Evolutionary conservation across 2,329 filamentous ascomycete genomes (phyloP), one percentile per base, ranked within the genome.

Genomic region (Cryphonectria carpinicola): DNA sequence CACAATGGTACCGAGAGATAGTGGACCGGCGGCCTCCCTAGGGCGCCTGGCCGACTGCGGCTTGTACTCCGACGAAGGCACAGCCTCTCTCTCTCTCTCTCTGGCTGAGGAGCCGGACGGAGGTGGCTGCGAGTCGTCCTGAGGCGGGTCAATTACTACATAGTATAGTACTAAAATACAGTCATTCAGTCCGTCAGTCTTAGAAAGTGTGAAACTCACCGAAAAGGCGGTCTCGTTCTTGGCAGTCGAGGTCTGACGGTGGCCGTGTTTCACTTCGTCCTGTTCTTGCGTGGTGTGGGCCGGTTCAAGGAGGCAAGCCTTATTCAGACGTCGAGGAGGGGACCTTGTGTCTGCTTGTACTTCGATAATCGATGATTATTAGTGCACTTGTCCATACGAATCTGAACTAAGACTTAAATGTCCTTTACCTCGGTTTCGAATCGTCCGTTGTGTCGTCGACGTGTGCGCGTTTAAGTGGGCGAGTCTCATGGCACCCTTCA

Each of bases 211-310:
- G 68, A 69, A 69, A 69, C 68, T 39, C 63, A 63, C 54, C 37
- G 37, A 32, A 39, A 28, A 39, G 32, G 68, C 68, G 65, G 62
- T 56, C 68, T 58, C 56, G 49, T 43, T 37, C 68, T 61, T 69
- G 68, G 61, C 43, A 17, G 19, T 58, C 41, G 39, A 37, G 58
- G 25, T 56, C 68, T 69, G 68, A 69, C 56, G 68, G 68, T 28
- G 62, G 35, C 49, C 62, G 39, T 28, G 68, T 69, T 69, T 69
- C 68, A 69, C 54, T 61, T 61, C 19, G 3, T 69, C 60, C 62
- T 69, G 39, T 25, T 28, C 25, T 35, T n/a, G 62, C 54, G 35
- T 35, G 3, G 35, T n/a, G 58, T n/a, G 58, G 56, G 28, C 54
- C 14, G 56, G 49, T 49, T 66, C 54, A 25, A 43, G 46, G 14